Evolutionary conservation across 2,329 filamentous ascomycete genomes (phyloP).

Genomic region (Sphaerulina vaccinii): DNA sequence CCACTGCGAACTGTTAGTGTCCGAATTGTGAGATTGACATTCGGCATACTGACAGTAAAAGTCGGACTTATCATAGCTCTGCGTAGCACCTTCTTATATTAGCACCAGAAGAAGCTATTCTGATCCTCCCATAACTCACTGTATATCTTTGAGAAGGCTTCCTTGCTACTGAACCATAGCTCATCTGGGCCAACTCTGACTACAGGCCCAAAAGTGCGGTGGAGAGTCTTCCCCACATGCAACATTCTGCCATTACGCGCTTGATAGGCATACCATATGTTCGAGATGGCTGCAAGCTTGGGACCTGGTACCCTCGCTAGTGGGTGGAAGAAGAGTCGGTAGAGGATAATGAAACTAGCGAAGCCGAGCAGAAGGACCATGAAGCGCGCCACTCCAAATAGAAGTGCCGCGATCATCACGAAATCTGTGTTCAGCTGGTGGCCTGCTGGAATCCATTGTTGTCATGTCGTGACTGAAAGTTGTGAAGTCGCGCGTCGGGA

Average conservation of each 20-base stretch:
- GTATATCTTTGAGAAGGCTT: slow-evolving; percentile 20
- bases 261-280: slow-evolving; percentile 23
- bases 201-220: slow-evolving; percentile 43
- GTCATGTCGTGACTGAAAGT: too few relatives aligned
- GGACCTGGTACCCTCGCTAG: slow-evolving; percentile 39
- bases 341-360: slow-evolving; percentile 14
- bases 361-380: neutral
- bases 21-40: neutral
- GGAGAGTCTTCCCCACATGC: slow-evolving; percentile 29
- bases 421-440: too few relatives aligned
- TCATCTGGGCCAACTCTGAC: slow-evolving; percentile 51
- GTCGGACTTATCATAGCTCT: slow-evolving; percentile 21
- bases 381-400: neutral
- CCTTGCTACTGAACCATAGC: slow-evolving; percentile 32
- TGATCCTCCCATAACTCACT: slow-evolving; percentile 1
- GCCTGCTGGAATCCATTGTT: too few relatives aligned
- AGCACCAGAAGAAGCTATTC: neutral
- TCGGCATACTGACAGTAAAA: slow-evolving; percentile 14
- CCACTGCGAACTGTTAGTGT: neutral
- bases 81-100: slow-evolving; percentile 3
- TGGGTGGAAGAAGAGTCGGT: slow-evolving; percentile 37
- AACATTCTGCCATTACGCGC: slow-evolving; percentile 22
- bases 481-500: too few relatives aligned
- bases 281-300: slow-evolving; percentile 34
- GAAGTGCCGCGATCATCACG: neutral